Evolutionary conservation across 179 eudicot species (phyloP).

Genomic region (Gypsophila paniculata): DNA sequence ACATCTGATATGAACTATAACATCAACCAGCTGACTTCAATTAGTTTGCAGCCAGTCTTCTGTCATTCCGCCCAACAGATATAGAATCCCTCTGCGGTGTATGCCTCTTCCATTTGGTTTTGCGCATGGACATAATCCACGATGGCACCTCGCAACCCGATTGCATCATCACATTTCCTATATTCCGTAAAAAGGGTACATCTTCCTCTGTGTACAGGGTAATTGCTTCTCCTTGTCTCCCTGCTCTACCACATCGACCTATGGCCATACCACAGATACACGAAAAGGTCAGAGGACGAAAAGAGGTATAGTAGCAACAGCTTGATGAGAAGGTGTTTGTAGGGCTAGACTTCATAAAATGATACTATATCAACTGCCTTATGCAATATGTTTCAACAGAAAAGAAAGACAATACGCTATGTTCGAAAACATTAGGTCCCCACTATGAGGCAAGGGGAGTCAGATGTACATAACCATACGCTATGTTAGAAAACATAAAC

Average conservation of each 20-base stretch:
- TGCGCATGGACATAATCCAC: slow-evolving; percentile 68
- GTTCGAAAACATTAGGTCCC: too few species aligned
- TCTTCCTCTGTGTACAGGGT: slow-evolving; percentile 86
- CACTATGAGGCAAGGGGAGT: neutral
- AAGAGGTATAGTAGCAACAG: neutral
- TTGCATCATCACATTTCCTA: slow-evolving; percentile 72
- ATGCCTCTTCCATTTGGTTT: slow-evolving; percentile 81
- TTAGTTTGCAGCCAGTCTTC: slow-evolving; percentile 16
- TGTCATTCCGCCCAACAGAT: slow-evolving; percentile 39
- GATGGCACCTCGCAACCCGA: slow-evolving; percentile 90
- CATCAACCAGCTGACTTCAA: neutral
- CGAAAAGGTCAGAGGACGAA: neutral
- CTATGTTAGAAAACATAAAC: too few species aligned
- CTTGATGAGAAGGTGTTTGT: neutral
- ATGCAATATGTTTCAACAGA: too few species aligned
- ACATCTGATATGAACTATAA: slow-evolving; percentile 5
- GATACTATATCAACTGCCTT: neutral
- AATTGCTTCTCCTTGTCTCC: slow-evolving; percentile 90
- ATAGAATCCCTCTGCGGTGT: slow-evolving; percentile 65
- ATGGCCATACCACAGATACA: neutral
- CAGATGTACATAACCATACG: too few species aligned
- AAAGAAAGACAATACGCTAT: too few species aligned
- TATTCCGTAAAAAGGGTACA: slow-evolving; percentile 62
- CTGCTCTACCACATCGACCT: slow-evolving; percentile 97
- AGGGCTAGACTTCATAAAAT: neutral